Base-by-base conservation (phyloP, 805 yeast species). In the Yarrowia sp. region DNA sequence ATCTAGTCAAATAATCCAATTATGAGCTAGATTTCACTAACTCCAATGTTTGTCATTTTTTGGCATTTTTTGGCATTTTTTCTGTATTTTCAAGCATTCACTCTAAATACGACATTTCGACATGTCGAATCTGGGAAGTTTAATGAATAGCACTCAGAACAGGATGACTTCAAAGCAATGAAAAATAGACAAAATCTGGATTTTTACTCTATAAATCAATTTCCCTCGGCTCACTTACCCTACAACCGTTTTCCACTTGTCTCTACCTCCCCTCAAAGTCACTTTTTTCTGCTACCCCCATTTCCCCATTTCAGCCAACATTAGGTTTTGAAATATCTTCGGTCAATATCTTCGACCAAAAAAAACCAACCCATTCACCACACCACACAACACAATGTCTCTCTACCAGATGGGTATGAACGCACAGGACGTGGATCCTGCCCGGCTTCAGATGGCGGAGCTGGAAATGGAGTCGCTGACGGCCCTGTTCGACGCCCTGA, bases 401-500 rank as follows among this genome's bases (percentile, higher is more conserved):
- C 71, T 77, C 55, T 77, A 72, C 66, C 69, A 71, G 67, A 74
- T 77, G 72, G 74, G 77, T 64, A 49, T 70, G 68, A 74, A 71
- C 70, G 66, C 72, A 49, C 69, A 72, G 69, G 78, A 77, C 68
- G 73, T 78, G 64, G 74, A 74, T 68, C 74, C 71, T 14, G 75
- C 70, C 63, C 70, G 72, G 24, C 49, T 78, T 68, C 69, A 71
- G 71, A 68, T 73, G 69, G 81, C 81, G n/a, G 74, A 75, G 70
- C 68, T 74, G 24, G 79, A 78, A 69, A 68, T 76, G 44, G 76
- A 70, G 55, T 73, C 78, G 33, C 71, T 77, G 61, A 72, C 76
- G 38, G 64, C 68, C 13, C 71, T 78, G 14, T 78, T 76, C 69
- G 73, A 74, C 60, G 69, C 71, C 73, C 73, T 93, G 71, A 80